Evolutionary conservation across 495 filamentous ascomycete species (phyloP).

Genomic region (Extremus antarcticus): DNA sequence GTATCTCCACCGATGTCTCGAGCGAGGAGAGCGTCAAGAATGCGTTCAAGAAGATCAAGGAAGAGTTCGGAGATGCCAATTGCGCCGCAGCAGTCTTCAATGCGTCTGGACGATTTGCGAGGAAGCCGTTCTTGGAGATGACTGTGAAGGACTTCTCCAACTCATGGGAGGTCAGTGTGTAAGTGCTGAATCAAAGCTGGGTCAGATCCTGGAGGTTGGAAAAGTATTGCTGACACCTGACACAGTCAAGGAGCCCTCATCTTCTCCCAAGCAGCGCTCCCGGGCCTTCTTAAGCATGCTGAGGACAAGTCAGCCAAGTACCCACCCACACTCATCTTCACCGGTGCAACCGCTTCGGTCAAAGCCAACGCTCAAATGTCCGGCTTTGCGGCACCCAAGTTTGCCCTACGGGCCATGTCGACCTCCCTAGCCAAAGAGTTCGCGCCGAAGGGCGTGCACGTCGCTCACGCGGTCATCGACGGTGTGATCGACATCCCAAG

Average conservation of each 20-base stretch:
- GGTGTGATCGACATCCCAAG: constrained; percentile 79
- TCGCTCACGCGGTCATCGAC: constrained; percentile 76
- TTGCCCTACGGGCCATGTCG: constrained; percentile 63
- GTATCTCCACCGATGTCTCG: constrained; percentile 63
- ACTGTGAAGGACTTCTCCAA: constrained; percentile 50
- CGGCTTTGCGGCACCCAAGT: constrained; percentile 69
- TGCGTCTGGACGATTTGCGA: constrained; percentile 53
- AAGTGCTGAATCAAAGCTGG: too few species aligned
- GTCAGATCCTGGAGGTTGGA: too few species aligned
- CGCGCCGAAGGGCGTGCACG: constrained; percentile 78
- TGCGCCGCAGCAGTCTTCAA: constrained; percentile 66
- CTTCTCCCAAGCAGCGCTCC: constrained; percentile 65
- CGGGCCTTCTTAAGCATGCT: constrained; percentile 54
- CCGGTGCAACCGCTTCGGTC: constrained; percentile 74
- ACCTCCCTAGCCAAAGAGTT: constrained; percentile 82
- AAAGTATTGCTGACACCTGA: background rate
- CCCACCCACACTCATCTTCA: constrained; percentile 77
- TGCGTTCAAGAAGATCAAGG: constrained; percentile 55
- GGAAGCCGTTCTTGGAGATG: constrained; percentile 76
- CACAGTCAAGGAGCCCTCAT: constrained; percentile 52
- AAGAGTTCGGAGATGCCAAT: constrained; percentile 37
- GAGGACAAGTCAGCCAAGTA: constrained; percentile 36
- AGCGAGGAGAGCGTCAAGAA: constrained; percentile 48
- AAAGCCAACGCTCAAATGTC: constrained; percentile 61
- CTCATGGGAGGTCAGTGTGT: constrained; percentile 51